phyloP scores from a whole-genome alignment of 2,329 filamentous ascomycete species.

The Sporothrix phasma region DNA sequence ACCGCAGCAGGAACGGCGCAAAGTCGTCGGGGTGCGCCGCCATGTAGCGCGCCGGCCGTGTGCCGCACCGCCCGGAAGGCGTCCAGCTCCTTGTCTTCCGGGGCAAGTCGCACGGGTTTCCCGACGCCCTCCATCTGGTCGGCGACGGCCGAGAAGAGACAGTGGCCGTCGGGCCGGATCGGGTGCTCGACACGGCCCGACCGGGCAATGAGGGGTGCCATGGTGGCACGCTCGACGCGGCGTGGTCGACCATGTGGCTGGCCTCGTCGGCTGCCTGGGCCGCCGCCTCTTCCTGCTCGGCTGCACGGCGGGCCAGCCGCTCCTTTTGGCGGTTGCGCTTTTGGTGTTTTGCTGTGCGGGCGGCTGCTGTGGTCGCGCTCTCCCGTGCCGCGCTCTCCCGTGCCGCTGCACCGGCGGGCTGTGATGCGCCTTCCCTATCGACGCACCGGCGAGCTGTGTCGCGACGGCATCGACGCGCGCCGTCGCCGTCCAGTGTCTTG shows the following conservation, averaged over 20 bases:
- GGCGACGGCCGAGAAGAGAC: slow-evolving; percentile 83
- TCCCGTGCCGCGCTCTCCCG: too few species aligned
- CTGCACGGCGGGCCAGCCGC: slow-evolving; percentile 76
- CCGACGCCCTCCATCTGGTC: slow-evolving; percentile 58
- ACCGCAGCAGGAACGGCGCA: slow-evolving; percentile 49
- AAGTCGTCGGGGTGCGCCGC: slow-evolving; percentile 66
- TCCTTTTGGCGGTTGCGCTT: slow-evolving; percentile 91
- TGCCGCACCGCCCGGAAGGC: slow-evolving; percentile 59
- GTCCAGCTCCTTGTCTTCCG: slow-evolving; percentile 23
- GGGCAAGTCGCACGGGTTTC: slow-evolving; percentile 27
- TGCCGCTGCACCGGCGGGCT: too few species aligned
- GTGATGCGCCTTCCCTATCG: slow-evolving; percentile 18
- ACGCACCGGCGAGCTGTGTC: slow-evolving; percentile 13
- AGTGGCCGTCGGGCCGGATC: slow-evolving; percentile 87
- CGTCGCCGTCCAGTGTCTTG: background rate
- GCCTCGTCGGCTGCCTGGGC: slow-evolving; percentile 67
- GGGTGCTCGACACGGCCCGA: slow-evolving; percentile 62
- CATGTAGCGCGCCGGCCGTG: slow-evolving; percentile 71
- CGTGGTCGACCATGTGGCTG: slow-evolving; percentile 59
- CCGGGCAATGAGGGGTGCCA: slow-evolving; percentile 56
- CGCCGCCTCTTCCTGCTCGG: slow-evolving; percentile 64
- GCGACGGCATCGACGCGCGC: slow-evolving; percentile 8
- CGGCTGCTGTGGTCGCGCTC: background rate
- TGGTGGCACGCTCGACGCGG: slow-evolving; percentile 59
- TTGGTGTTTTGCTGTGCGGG: slow-evolving; percentile 31